Evolutionary conservation across 169 alveolate species (phyloP).

Genomic region (Cryptosporidium felis): DNA sequence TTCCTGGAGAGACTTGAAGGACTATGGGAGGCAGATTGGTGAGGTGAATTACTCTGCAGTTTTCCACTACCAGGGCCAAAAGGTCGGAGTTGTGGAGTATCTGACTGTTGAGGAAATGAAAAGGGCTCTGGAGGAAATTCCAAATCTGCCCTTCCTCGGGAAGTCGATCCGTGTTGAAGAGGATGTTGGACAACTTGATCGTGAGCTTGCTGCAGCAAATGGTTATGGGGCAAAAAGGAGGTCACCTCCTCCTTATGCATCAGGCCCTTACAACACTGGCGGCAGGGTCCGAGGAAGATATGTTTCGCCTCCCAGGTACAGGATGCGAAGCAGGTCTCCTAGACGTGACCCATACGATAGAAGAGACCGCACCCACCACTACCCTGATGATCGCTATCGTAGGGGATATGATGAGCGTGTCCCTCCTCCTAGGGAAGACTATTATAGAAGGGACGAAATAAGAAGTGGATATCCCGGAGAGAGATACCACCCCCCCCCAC

Average conservation of each 20-base stretch:
- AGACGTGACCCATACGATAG: conserved; percentile 65
- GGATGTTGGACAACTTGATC: conserved; percentile 60
- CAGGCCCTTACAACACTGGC: conserved; percentile 47
- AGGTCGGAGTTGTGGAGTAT: conserved; percentile 83
- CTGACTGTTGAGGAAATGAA: conserved; percentile 77
- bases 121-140: conserved; percentile 78
- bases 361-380: conserved; percentile 37
- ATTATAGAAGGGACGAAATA: conserved; percentile 48
- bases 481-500: conserved; percentile 46
- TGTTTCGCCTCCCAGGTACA: conserved; percentile 56
- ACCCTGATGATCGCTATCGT: conserved; percentile 59
- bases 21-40: conserved; percentile 85
- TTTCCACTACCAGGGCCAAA: conserved; percentile 76
- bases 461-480: conserved; percentile 58
- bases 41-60: conserved; percentile 83
- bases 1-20: conserved; percentile 87
- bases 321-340: conserved; percentile 66
- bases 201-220: conserved; percentile 69
- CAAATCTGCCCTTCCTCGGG: conserved; percentile 56
- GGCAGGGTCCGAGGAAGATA: conserved; percentile 40
- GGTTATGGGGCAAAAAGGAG: conserved; percentile 66
- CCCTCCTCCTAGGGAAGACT: conserved; percentile 66
- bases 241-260: conserved; percentile 65
- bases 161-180: conserved; percentile 62
- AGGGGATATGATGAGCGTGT: conserved; percentile 66